These are phyloP conservation scores for Closterium sp. DNA, from an alignment of 139 green algal species.

Conservation along the genomic window DNA sequence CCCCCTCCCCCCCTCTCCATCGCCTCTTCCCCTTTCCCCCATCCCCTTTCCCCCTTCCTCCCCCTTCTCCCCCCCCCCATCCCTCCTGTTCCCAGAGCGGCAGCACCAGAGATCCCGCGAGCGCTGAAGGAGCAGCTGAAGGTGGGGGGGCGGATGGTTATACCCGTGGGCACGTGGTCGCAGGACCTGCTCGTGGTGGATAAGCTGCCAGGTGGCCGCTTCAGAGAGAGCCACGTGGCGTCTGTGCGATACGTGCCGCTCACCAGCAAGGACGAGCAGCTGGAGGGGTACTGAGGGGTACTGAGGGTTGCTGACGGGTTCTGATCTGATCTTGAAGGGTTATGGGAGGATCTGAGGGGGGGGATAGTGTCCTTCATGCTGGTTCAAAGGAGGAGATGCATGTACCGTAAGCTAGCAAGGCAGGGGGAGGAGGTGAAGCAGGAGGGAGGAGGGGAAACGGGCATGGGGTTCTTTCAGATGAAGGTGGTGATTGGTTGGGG, in stretches of 20 bases:
- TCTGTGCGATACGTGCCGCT: constrained; percentile 49
- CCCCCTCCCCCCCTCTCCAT: not conserved
- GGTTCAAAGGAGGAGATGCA: no score
- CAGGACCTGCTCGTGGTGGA: constrained; percentile 46
- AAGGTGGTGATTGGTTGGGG: no score
- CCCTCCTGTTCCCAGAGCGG: not conserved
- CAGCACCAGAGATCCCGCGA: constrained; percentile 14
- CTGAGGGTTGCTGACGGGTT: not conserved
- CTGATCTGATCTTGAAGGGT: no score
- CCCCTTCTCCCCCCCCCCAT: not conserved
- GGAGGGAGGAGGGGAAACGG: no score
- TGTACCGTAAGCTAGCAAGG: no score
- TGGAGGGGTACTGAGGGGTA: not conserved
- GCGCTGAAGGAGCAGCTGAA: constrained; percentile 65
- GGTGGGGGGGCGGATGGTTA: constrained; percentile 70
- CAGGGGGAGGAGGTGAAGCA: no score
- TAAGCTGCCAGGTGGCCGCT: constrained; percentile 32
- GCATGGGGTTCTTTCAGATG: no score
- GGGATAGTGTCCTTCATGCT: no score
- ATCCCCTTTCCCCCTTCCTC: not conserved
- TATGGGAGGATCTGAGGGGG: no score
- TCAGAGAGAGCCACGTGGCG: constrained; percentile 14
- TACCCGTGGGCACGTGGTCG: constrained; percentile 64
- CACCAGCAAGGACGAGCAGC: constrained; percentile 2
- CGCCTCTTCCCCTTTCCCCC: not conserved